phyloP scores from a whole-genome alignment of 164 flowering plant genomes.

The Umbilicus rupestris region DNA sequence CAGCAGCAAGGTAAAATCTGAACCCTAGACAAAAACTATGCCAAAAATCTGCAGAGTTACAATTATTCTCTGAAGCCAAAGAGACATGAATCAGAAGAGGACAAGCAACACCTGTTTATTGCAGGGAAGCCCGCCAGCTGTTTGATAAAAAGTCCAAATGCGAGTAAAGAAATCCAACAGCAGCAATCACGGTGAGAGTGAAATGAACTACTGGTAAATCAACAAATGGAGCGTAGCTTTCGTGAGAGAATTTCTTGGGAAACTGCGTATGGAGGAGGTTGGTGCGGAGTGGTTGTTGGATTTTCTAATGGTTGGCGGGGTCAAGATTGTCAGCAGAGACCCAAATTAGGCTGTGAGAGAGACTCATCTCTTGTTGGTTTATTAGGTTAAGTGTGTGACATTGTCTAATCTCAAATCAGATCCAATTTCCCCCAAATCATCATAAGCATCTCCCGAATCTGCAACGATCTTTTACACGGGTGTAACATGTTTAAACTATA shows the following conservation, averaged over 20 bases:
- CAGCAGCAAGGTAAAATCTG: background rate
- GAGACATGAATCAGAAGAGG: background rate
- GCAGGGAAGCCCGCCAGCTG: background rate
- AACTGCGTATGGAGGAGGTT: background rate
- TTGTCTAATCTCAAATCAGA: too few species aligned
- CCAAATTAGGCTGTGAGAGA: too few species aligned
- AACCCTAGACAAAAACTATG: background rate
- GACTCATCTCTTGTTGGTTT: too few species aligned
- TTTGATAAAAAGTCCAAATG: background rate
- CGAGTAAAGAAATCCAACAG: background rate
- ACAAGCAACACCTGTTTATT: background rate
- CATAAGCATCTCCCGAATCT: too few species aligned
- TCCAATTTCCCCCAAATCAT: too few species aligned
- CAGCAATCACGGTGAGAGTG: background rate
- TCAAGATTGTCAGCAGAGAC: background rate
- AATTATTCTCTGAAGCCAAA: background rate
- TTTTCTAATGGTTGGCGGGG: background rate
- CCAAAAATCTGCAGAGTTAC: background rate
- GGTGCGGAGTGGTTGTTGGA: background rate
- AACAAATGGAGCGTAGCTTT: background rate
- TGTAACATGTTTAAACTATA: too few species aligned
- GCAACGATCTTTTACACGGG: too few species aligned
- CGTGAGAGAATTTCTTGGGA: background rate
- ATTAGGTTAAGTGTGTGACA: too few species aligned
- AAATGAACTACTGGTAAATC: background rate